Evolutionary conservation across 805 yeast species (phyloP), one percentile per base, ranked within the genome.

Genomic region (Teunomyces kruisii): DNA sequence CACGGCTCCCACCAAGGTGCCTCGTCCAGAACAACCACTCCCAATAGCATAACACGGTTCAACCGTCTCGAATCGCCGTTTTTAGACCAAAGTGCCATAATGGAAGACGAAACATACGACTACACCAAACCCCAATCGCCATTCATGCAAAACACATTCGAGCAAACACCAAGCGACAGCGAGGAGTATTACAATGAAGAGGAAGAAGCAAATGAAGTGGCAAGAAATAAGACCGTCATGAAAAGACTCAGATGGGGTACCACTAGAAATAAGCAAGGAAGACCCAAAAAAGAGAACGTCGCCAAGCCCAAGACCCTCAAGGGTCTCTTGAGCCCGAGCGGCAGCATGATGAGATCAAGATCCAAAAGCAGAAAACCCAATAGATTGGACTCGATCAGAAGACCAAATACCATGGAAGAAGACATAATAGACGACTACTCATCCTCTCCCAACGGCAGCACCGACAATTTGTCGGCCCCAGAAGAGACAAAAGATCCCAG

Each of bases 211-310:
- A 32, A 30, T 12, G 22, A 19, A 3, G 43, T 45, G 32, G 40
- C 42, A 15, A 39, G 62, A 51, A 30, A 70, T 28, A 75, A 70
- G 12, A 72, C 86, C 0, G 68, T 75, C n/a, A 85, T 86, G 81
- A 81, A 84, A 53, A 76, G 95, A 56, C 79, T 84, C 54, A 76
- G 96, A 66, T 88, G 96, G 96, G 97, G 97, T 47, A 91, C 97
- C 3, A 88, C 86, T 52, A 76, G 96, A 54, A 79, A 81, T 56
- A 80, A 80, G 47, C 76, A 80, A 49, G 96, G 95, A 7, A 74
- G 76, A 39, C 91, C 94, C 16, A 52, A 58, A 37, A 58, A 58
- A 42, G 73, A 69, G 45, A 63, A 66, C 37, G 67, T 79, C 10
- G 75, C 76, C 6, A 37, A 37, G 22, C 76, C 83, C 13, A 83